Evolutionary conservation across 2,329 filamentous ascomycete species (phyloP), one percentile per base, ranked within the genome.

Genomic region (Teratosphaeria zuluensis): DNA sequence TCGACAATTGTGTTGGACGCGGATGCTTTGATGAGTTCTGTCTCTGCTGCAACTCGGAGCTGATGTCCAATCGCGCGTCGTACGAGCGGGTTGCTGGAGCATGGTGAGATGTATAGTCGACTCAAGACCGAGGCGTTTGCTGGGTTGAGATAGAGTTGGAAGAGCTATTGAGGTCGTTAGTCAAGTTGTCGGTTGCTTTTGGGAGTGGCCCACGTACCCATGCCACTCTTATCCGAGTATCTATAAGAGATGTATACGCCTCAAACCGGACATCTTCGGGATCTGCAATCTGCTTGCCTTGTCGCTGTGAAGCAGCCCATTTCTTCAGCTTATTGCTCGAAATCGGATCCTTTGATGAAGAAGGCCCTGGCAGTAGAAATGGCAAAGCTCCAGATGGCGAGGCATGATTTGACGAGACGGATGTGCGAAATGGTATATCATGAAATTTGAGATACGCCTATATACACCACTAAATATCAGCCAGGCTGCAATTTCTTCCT

Each of bases 331-430:
- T 88, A 64, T 77, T 82, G 2, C 86, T 83, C 0, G 84, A 74
- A 3, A 92, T 69, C 7, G 74, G 69, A 56, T 75, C 73, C 31
- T 73, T 32, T 12, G 55, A 63, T 55, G 75, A 73, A 33, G 77
- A 66, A 14, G 66, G 63, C 19, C 62, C 53, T 28, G 65, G 46
- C 8, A 92, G 80, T 51, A 99, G 81, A 75, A 95, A 97, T 0
- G 94, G 94, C 14, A 97, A 81, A n/a, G 86, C 81, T 59, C 92
- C 92, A 24, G 86, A 87, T 0, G 92, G 92, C 1, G 92, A 96
- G 56, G 92, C 91, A 77, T 97, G 94, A 73, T 97, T 97, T 66
- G 84, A 95, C 3, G 91, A 95, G 4, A 89, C 76, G 6, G 84
- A 77, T 56, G 87, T 77, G 56, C 78, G 78, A 72, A 92, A 87